These are phyloP conservation scores for Aspergillus tubingensis DNA, from an alignment of 2,329 filamentous ascomycete species.

Conservation along the genomic window DNA sequence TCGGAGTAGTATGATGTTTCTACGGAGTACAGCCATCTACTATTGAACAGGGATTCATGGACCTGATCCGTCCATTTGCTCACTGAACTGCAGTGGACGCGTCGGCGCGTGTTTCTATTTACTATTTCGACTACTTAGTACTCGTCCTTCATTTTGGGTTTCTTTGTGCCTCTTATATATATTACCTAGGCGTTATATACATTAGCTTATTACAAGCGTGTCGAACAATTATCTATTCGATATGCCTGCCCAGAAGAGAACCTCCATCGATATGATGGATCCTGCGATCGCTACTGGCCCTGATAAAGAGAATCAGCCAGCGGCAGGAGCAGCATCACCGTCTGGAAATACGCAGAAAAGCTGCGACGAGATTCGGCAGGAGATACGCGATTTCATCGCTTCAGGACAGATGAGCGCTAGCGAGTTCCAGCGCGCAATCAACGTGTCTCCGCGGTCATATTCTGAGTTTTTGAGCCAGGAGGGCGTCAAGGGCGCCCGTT, in stretches of 20 bases:
- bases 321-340: not conserved
- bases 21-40: not conserved
- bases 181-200: too few relatives aligned
- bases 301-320: conserved; percentile 5
- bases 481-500: conserved; percentile 31
- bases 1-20: not conserved
- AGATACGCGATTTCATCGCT: conserved; percentile 47
- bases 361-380: conserved; percentile 42
- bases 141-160: not conserved
- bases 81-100: not conserved
- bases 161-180: not conserved
- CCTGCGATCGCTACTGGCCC: not conserved
- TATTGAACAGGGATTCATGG: too few relatives aligned
- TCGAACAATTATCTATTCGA: too few relatives aligned
- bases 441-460: conserved; percentile 41
- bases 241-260: not conserved
- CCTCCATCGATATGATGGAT: not conserved
- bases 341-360: conserved; percentile 2
- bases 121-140: not conserved
- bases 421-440: conserved; percentile 45
- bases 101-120: not conserved
- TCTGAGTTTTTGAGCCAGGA: conserved; percentile 52
- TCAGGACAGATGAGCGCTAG: conserved; percentile 48
- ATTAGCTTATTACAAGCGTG: not conserved
- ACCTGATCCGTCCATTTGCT: not conserved